Evolutionary conservation across 371 early-diverging fungal species (phyloP).

Genomic region (Thermomucor indicae-seudaticae): DNA sequence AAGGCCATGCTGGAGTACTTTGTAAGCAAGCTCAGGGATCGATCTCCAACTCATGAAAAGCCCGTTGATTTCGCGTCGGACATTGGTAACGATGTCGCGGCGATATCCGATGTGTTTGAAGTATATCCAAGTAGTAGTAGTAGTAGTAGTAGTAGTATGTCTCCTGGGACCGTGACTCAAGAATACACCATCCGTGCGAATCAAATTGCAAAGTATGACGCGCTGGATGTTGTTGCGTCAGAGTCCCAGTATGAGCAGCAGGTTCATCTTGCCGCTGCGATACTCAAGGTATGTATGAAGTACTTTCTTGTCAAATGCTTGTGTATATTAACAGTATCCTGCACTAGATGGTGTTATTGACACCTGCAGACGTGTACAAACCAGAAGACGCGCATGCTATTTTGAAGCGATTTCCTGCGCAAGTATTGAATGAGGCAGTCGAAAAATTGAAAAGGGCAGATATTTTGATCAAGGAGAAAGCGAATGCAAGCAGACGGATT

Average conservation of each 20-base stretch:
- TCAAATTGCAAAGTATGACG: not conserved
- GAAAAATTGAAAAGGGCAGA: not conserved
- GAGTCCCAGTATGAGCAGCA: too few relatives aligned
- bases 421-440: conserved; percentile 1
- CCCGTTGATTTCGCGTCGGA: not conserved
- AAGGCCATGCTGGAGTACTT: conserved; percentile 14
- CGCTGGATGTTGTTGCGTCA: not conserved
- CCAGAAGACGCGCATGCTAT: not conserved
- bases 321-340: too few relatives aligned
- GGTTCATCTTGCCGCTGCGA: not conserved
- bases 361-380: not conserved
- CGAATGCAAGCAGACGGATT: not conserved
- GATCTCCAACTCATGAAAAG: not conserved
- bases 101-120: too few relatives aligned
- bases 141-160: too few relatives aligned
- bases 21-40: not conserved
- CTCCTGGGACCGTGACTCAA: too few relatives aligned
- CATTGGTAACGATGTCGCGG: too few relatives aligned
- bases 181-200: too few relatives aligned
- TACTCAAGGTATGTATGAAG: conserved; percentile 3
- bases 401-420: not conserved
- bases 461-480: not conserved
- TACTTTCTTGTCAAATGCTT: not conserved
- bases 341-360: conserved; percentile 4
- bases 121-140: too few relatives aligned